Evolutionary conservation across 1,284 basidiomycete genomes (phyloP).

Genomic region (Tausonia pullulans): DNA sequence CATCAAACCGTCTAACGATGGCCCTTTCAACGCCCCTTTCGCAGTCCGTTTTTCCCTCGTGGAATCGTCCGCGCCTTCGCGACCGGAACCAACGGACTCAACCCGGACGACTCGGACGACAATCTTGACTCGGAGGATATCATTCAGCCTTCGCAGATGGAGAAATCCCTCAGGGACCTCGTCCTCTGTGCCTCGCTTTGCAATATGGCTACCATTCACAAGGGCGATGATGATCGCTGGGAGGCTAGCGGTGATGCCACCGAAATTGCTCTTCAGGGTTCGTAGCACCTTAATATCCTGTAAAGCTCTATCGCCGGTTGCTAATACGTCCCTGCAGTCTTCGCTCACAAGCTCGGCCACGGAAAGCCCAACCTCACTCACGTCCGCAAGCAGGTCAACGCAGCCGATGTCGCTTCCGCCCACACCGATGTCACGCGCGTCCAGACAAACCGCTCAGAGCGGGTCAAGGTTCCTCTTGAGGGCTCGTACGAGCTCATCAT

Average conservation of each 20-base stretch:
- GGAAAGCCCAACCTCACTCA: slow-evolving; percentile 35
- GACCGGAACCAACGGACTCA: background rate
- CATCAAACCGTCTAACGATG: background rate
- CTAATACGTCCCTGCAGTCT: slow-evolving; percentile 53
- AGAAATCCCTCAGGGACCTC: slow-evolving; percentile 31
- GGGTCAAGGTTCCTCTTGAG: slow-evolving; percentile 14
- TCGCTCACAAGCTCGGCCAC: slow-evolving; percentile 43
- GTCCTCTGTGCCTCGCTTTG: slow-evolving; percentile 39
- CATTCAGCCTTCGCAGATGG: slow-evolving; percentile 27
- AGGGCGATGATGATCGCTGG: slow-evolving; percentile 43
- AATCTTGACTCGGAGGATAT: slow-evolving; percentile 21
- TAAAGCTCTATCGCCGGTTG: background rate
- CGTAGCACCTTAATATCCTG: background rate
- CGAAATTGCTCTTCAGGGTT: slow-evolving; percentile 16
- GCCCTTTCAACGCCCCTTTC: background rate
- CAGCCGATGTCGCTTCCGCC: background rate
- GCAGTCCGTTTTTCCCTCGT: slow-evolving; percentile 35
- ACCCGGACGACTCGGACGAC: slow-evolving; percentile 21
- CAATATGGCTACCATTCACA: slow-evolving; percentile 39
- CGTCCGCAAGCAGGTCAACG: background rate
- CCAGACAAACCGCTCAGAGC: slow-evolving; percentile 6
- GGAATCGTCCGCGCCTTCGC: slow-evolving; percentile 28
- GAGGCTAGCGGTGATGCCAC: slow-evolving; percentile 59
- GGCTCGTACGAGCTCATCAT: slow-evolving; percentile 34
- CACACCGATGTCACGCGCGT: slow-evolving; percentile 15